phyloP scores from a whole-genome alignment of 306 rosid genomes.

The Urtica urens region DNA sequence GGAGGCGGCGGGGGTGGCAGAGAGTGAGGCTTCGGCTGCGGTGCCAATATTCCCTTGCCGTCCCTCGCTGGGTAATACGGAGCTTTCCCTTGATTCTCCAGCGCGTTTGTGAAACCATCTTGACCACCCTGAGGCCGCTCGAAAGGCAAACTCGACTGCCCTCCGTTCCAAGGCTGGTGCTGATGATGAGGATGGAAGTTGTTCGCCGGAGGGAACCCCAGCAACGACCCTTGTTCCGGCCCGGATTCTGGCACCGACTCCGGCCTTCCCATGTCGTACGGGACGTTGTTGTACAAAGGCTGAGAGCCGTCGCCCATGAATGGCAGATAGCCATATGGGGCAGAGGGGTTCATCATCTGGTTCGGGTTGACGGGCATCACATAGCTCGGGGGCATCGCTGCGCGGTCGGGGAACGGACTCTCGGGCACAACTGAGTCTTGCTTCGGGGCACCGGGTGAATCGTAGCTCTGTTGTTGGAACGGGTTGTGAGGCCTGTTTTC shows the following conservation, averaged over 20 bases:
- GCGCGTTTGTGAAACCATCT: constrained; percentile 25
- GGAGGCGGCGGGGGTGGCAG: constrained; percentile 57
- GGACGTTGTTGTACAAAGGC: constrained; percentile 49
- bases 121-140: constrained; percentile 29
- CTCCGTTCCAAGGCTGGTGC: constrained; percentile 77
- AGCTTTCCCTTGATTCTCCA: constrained; percentile 33
- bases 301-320: constrained; percentile 67
- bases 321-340: constrained; percentile 56
- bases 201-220: constrained; percentile 64
- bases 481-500: constrained; percentile 52
- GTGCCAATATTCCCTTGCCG: constrained; percentile 56
- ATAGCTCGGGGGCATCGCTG: constrained; percentile 43
- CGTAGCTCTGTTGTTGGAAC: constrained; percentile 40
- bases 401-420: constrained; percentile 46
- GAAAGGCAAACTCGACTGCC: constrained; percentile 41
- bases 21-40: constrained; percentile 44
- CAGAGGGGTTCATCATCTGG: constrained; percentile 56
- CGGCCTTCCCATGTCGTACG: constrained; percentile 62
- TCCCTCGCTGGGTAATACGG: constrained; percentile 53
- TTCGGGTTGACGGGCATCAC: constrained; percentile 51
- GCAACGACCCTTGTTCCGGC: constrained; percentile 53
- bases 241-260: constrained; percentile 56
- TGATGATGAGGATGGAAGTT: too few species aligned
- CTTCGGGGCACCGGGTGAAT: constrained; percentile 24
- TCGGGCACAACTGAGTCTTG: constrained; percentile 56